Evolutionary conservation across 768 basidiomycete species (phyloP).

Genomic region (Chiua virens): DNA sequence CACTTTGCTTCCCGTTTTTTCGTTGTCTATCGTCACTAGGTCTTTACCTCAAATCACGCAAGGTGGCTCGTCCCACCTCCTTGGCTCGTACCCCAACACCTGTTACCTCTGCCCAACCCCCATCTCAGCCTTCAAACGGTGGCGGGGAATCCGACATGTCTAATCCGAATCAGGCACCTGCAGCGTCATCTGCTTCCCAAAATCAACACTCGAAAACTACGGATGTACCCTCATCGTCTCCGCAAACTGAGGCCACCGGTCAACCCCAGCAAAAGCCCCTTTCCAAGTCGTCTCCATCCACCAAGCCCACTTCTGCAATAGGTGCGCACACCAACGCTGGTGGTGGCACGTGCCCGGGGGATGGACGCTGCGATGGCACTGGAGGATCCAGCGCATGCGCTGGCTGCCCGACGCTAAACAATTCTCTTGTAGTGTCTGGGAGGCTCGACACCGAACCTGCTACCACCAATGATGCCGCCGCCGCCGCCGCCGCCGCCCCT

Average conservation of each 20-base stretch:
- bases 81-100: conserved; percentile 45
- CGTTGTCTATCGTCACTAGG: conserved; percentile 48
- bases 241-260: conserved; percentile 25
- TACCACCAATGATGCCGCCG: conserved; percentile 20
- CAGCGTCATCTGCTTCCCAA: conserved; percentile 25
- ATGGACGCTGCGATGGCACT: conserved; percentile 96
- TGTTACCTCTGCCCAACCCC: conserved; percentile 32
- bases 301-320: conserved; percentile 29
- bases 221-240: conserved; percentile 27
- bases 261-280: conserved; percentile 27
- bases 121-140: conserved; percentile 35
- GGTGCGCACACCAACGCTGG: conserved; percentile 32
- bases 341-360: conserved; percentile 92
- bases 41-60: conserved; percentile 82
- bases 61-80: conserved; percentile 68
- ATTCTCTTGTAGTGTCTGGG: conserved; percentile 54
- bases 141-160: conserved; percentile 35
- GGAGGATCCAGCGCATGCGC: conserved; percentile 91
- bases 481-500: conserved; percentile 13
- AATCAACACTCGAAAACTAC: conserved; percentile 33
- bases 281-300: conserved; percentile 25
- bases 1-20: conserved; percentile 33
- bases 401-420: conserved; percentile 97
- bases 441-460: conserved; percentile 40
- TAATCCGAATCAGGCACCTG: conserved; percentile 37